Percentiles rank a stretch among this genome's conserved stretches.
Evolutionary conservation across 441 rosid species (phyloP).

Genomic region (Populus hybrid): DNA sequence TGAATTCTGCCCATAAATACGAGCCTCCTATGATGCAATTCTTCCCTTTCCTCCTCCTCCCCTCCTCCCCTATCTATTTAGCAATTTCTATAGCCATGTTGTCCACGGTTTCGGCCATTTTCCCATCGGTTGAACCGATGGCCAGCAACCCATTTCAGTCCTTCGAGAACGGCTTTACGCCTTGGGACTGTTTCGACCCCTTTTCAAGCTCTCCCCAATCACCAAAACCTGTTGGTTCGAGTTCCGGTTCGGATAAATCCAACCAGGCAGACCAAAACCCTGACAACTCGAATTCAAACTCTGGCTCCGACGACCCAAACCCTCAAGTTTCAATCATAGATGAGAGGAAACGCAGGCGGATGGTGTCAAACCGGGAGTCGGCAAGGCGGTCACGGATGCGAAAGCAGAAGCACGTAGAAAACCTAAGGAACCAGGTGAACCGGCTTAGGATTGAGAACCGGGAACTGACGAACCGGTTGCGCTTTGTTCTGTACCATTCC

Average conservation of each 20-base stretch:
- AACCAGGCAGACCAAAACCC: slow-evolving; percentile 28
- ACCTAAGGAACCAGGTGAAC: slow-evolving; percentile 47
- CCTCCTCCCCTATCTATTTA: slow-evolving; percentile 32
- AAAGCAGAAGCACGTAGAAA: slow-evolving; percentile 69
- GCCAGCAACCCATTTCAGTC: slow-evolving; percentile 36
- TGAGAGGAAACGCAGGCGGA: slow-evolving; percentile 63
- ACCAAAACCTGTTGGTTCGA: slow-evolving; percentile 31
- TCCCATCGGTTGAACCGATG: slow-evolving; percentile 34
- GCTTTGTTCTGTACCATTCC: slow-evolving; percentile 30
- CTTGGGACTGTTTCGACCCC: slow-evolving; percentile 59
- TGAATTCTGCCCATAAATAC: slow-evolving; percentile 49
- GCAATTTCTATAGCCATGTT: slow-evolving; percentile 33
- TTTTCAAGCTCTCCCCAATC: slow-evolving; percentile 31
- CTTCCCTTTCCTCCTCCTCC: slow-evolving; percentile 87
- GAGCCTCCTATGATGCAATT: slow-evolving; percentile 54
- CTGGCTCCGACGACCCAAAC: slow-evolving; percentile 37
- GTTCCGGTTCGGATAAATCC: slow-evolving; percentile 35
- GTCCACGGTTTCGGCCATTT: slow-evolving; percentile 43
- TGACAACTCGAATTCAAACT: slow-evolving; percentile 30
- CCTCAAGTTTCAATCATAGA: slow-evolving; percentile 29
- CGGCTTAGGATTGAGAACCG: slow-evolving; percentile 49
- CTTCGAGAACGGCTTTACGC: slow-evolving; percentile 45
- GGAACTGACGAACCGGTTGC: slow-evolving; percentile 46
- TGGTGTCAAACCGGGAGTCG: slow-evolving; percentile 83
- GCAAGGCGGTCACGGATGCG: slow-evolving; percentile 76